These are phyloP conservation scores for Lepraria neglecta DNA, from an alignment of 495 filamentous ascomycete species.

Conservation along the genomic window DNA sequence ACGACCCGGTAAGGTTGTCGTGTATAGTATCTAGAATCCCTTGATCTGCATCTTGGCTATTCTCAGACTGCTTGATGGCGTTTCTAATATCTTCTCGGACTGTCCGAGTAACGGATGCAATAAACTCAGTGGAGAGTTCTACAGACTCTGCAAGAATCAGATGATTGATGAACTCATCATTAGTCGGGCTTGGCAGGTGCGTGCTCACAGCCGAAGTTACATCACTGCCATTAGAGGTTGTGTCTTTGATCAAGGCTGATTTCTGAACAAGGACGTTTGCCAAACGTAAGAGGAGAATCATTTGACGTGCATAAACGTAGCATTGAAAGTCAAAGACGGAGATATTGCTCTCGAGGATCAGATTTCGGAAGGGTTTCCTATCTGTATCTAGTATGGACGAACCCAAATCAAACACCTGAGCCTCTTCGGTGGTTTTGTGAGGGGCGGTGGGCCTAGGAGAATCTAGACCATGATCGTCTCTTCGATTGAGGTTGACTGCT, in stretches of 20 bases:
- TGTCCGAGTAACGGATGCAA: constrained; percentile 67
- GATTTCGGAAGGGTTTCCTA: constrained; percentile 80
- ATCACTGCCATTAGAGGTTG: not conserved
- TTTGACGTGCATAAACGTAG: constrained; percentile 88
- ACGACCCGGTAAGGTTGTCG: constrained; percentile 70
- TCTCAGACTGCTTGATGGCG: constrained; percentile 17
- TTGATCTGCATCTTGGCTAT: constrained; percentile 23
- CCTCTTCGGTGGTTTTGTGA: constrained; percentile 13
- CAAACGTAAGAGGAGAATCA: constrained; percentile 73
- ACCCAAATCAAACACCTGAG: constrained; percentile 34
- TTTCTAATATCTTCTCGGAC: constrained; percentile 65
- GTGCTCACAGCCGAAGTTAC: not conserved
- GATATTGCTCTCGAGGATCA: constrained; percentile 91
- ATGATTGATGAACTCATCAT: constrained; percentile 65
- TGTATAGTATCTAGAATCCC: constrained; percentile 9
- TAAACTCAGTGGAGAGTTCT: constrained; percentile 68
- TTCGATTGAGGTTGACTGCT: constrained; percentile 26
- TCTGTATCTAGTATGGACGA: constrained; percentile 59
- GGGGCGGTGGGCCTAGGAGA: no score
- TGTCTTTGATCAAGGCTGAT: not conserved
- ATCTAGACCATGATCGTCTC: not conserved
- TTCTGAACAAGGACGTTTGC: constrained; percentile 53
- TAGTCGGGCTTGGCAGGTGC: not conserved
- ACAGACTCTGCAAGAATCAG: constrained; percentile 74
- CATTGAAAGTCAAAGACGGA: constrained; percentile 95